phyloP scores from a whole-genome alignment of 1,139 yeast genomes.

The Geotrichum bryndzae region DNA sequence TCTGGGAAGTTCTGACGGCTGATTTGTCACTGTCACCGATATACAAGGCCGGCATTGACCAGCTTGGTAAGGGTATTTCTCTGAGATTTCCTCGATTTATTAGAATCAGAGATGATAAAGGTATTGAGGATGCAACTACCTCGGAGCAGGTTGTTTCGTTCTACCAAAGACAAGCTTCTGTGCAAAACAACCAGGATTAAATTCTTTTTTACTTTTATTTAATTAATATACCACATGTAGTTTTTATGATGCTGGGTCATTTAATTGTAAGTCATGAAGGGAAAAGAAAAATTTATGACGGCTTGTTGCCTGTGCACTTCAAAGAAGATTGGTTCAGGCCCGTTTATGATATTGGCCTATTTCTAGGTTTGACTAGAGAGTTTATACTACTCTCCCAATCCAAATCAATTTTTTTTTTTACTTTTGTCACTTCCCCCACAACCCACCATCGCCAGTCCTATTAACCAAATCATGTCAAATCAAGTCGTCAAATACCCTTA shows the following conservation, averaged over 20 bases:
- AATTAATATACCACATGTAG: background rate
- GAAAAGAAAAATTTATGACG: background rate
- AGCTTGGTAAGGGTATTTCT: slow-evolving; percentile 82
- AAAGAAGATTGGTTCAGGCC: too few relatives aligned
- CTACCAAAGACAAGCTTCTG: slow-evolving; percentile 65
- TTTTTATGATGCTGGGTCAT: background rate
- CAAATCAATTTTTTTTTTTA: background rate
- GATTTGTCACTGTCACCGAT: slow-evolving; percentile 89
- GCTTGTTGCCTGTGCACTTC: background rate
- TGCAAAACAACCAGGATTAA: slow-evolving; percentile 13
- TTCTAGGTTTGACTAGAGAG: background rate
- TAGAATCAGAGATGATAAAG: slow-evolving; percentile 80
- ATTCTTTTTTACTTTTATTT: background rate
- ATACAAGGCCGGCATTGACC: slow-evolving; percentile 78
- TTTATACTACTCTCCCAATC: background rate
- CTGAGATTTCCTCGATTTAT: slow-evolving; percentile 87
- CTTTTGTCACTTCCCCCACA: background rate
- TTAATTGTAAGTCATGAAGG: background rate
- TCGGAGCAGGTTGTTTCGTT: slow-evolving; percentile 88
- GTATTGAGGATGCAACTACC: slow-evolving; percentile 81
- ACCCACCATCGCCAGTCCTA: background rate
- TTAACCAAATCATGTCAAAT: slow-evolving; percentile 3
- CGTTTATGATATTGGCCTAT: background rate
- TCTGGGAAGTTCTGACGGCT: slow-evolving; percentile 92
- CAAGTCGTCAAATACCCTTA: slow-evolving; percentile 16